Percentiles rank a stretch among this genome's conserved stretches.
Evolutionary conservation across 1,284 basidiomycete genomes (phyloP).

Genomic region (Prillingera fragicola): DNA sequence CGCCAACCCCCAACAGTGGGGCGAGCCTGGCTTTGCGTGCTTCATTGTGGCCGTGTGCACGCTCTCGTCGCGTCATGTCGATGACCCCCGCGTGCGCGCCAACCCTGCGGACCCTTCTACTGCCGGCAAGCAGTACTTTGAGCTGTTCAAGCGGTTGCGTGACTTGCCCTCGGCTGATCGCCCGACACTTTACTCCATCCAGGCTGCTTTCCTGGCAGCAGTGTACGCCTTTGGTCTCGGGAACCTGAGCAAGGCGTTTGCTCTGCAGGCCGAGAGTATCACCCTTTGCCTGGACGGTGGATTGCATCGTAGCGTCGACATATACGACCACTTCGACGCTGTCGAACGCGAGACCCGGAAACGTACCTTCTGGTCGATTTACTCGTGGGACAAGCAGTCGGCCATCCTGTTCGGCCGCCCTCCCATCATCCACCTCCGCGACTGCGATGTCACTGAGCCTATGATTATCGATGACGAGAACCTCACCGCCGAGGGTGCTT

Average conservation of each 20-base stretch:
- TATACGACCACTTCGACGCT: slow-evolving; percentile 79
- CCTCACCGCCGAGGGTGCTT: slow-evolving; percentile 65
- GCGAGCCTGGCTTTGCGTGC: slow-evolving; percentile 81
- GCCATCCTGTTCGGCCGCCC: slow-evolving; percentile 77
- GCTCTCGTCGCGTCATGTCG: slow-evolving; percentile 78
- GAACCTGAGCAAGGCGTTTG: slow-evolving; percentile 76
- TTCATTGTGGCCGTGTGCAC: slow-evolving; percentile 86
- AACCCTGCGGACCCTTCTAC: slow-evolving; percentile 72
- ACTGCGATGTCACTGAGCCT: slow-evolving; percentile 80
- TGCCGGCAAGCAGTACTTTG: slow-evolving; percentile 84
- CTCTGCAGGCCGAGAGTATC: slow-evolving; percentile 72
- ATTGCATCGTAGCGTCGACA: slow-evolving; percentile 74
- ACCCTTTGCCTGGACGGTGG: slow-evolving; percentile 77
- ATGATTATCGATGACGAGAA: slow-evolving; percentile 79
- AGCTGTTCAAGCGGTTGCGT: slow-evolving; percentile 73
- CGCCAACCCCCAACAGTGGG: slow-evolving; percentile 84
- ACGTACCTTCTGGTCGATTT: slow-evolving; percentile 85
- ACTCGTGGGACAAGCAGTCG: slow-evolving; percentile 83
- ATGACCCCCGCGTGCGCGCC: slow-evolving; percentile 76
- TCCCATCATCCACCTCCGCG: slow-evolving; percentile 71
- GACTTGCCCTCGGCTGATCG: slow-evolving; percentile 77
- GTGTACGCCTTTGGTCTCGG: slow-evolving; percentile 83
- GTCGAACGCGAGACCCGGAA: slow-evolving; percentile 83
- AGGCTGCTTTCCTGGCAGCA: slow-evolving; percentile 76
- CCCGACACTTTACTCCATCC: slow-evolving; percentile 81